Percentiles rank a stretch among this genome's conserved stretches.
These are phyloP conservation scores for Tricholoma furcatifolium DNA, from an alignment of 768 basidiomycete species.

Conservation along the genomic window DNA sequence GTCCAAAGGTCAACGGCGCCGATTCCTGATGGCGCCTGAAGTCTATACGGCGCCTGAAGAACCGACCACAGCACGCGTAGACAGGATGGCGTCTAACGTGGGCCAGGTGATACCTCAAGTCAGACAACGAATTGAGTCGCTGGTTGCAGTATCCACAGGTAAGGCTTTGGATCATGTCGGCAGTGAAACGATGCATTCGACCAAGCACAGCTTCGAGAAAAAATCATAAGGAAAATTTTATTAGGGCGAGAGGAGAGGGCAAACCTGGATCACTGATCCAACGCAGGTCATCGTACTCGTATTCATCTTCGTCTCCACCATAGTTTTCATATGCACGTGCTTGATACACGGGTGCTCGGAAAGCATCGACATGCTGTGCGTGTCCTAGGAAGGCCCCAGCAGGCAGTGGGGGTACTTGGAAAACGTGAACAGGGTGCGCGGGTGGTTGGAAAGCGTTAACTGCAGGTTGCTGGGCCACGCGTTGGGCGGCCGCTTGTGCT, in stretches of 20 bases:
- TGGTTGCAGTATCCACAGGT: conserved; percentile 25
- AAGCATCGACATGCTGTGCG: too few relatives aligned
- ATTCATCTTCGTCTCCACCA: too few relatives aligned
- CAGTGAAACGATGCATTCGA: conserved; percentile 21
- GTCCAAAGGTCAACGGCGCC: neutral
- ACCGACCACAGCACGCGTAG: conserved; percentile 25
- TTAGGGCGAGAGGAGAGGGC: neutral
- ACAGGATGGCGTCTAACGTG: conserved; percentile 22
- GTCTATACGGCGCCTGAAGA: conserved; percentile 21
- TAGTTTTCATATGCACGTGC: neutral
- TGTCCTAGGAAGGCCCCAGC: too few relatives aligned
- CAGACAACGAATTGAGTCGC: conserved; percentile 22
- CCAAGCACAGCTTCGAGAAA: conserved; percentile 12
- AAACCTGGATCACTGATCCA: conserved; percentile 24
- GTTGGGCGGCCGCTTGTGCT: conserved; percentile 6
- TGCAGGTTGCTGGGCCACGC: neutral
- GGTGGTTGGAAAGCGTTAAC: too few relatives aligned
- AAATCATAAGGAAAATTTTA: neutral
- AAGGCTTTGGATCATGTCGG: conserved; percentile 21
- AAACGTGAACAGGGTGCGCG: too few relatives aligned
- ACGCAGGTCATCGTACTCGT: conserved; percentile 18
- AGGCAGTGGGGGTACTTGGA: too few relatives aligned
- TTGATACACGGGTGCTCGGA: too few relatives aligned
- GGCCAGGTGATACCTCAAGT: conserved; percentile 22
- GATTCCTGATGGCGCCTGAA: conserved; percentile 20